A percentile compares a stretch with the other conserved stretches of the same genome.
Evolutionary conservation across 306 rosid genomes (phyloP).

Genomic region (Cucumis cinereus): DNA sequence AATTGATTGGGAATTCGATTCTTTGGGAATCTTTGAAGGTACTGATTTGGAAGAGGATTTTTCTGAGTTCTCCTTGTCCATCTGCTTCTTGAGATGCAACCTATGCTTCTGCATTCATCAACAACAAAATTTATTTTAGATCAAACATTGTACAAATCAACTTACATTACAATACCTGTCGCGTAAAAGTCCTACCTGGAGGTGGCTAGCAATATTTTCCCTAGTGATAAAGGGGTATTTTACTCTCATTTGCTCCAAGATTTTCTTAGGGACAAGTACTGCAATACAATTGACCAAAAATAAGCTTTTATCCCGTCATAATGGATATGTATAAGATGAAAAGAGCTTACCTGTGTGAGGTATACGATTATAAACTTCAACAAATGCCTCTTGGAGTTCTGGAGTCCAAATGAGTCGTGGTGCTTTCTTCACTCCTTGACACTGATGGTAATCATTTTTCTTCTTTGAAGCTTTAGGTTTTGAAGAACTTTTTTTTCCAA

Average conservation of each 20-base stretch:
- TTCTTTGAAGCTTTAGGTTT: neutral
- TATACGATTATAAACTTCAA: neutral
- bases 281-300: neutral
- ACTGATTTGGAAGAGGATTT: neutral
- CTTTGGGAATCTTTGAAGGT: neutral
- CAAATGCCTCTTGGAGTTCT: neutral
- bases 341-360: neutral
- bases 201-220: constrained; percentile 19
- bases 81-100: neutral
- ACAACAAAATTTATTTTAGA: neutral
- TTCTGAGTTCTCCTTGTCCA: no score
- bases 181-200: neutral
- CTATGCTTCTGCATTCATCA: neutral
- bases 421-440: neutral
- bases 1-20: neutral
- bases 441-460: neutral
- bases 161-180: no score
- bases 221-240: neutral
- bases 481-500: neutral
- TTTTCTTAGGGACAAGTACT: constrained; percentile 8
- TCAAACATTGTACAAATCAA: neutral
- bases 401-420: neutral
- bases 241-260: neutral
- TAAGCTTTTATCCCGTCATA: no score
- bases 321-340: no score